Percentiles rank a stretch among this genome's conserved stretches.
These are phyloP conservation scores for Arabidopsis thaliana DNA, from an alignment of 345 rosid species.

Conservation along the genomic window DNA sequence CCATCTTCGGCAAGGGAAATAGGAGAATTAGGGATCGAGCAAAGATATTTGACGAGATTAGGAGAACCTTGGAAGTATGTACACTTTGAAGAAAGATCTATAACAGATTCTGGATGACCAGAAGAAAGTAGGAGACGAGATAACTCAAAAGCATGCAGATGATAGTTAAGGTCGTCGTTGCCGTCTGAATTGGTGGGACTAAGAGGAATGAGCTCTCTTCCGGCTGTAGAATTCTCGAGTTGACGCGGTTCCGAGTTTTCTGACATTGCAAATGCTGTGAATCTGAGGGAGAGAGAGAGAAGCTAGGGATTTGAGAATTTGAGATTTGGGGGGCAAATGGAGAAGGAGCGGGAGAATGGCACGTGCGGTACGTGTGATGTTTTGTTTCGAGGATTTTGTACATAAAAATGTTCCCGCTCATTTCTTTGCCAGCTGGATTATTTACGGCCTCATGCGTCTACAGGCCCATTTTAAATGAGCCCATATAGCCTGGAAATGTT, in stretches of 20 bases:
- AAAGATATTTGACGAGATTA: conserved; percentile 24
- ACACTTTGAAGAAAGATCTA: conserved; percentile 29
- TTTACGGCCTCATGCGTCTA: not conserved
- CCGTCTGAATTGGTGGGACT: conserved; percentile 24
- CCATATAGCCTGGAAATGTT: not conserved
- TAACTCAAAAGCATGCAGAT: conserved; percentile 38
- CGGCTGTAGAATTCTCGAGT: not conserved
- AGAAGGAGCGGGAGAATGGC: conserved; percentile 45
- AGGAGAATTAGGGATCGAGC: conserved; percentile 45
- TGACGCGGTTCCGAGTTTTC: conserved; percentile 23
- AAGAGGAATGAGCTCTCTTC: conserved; percentile 25
- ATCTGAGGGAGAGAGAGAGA: conserved; percentile 27
- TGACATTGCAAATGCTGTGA: conserved; percentile 30
- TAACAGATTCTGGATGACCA: conserved; percentile 29
- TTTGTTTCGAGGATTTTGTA: conserved; percentile 24
- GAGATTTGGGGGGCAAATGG: conserved; percentile 39
- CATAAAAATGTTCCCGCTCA: conserved; percentile 38
- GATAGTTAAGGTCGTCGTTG: not conserved
- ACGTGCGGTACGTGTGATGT: conserved; percentile 41
- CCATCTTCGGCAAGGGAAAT: conserved; percentile 40
- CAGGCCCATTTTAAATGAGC: conserved; percentile 21
- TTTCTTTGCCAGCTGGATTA: not conserved
- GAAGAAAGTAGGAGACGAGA: conserved; percentile 35
- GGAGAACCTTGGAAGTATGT: conserved; percentile 30
- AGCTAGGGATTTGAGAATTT: conserved; percentile 36